Percentiles rank a stretch among this genome's conserved stretches.
These are phyloP conservation scores for Solanum ahanhuiri DNA, from an alignment of 257 asterid genomes.

Conservation along the genomic window DNA sequence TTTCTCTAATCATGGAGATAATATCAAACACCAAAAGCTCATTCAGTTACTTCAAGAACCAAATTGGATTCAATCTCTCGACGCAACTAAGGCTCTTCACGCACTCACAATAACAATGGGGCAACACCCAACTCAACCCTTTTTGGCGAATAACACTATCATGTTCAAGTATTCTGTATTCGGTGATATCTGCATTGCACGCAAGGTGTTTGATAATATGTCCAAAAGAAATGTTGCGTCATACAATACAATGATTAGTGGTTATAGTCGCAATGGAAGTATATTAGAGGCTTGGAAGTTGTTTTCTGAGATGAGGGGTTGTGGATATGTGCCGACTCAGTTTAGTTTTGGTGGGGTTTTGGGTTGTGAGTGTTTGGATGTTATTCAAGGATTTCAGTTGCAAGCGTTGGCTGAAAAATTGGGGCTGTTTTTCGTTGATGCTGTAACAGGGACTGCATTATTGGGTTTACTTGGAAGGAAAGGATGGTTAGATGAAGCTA, in stretches of 20 bases:
- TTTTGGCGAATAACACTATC: slow-evolving; percentile 46
- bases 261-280: slow-evolving; percentile 31
- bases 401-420: slow-evolving; percentile 50
- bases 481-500: slow-evolving; percentile 47
- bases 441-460: slow-evolving; percentile 66
- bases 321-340: slow-evolving; percentile 42
- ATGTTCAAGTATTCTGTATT: slow-evolving; percentile 18
- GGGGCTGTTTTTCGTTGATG: slow-evolving; percentile 33
- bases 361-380: slow-evolving; percentile 33
- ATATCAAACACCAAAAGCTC: slow-evolving; percentile 20
- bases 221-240: slow-evolving; percentile 45
- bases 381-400: slow-evolving; percentile 43
- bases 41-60: slow-evolving; percentile 38
- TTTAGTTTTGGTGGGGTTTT: slow-evolving; percentile 53
- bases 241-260: slow-evolving; percentile 56
- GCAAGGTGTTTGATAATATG: slow-evolving; percentile 61
- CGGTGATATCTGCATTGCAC: slow-evolving; percentile 31
- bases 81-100: slow-evolving; percentile 39
- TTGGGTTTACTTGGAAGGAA: slow-evolving; percentile 51
- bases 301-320: slow-evolving; percentile 40
- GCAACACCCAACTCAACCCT: slow-evolving; percentile 28
- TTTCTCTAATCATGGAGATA: slow-evolving; percentile 8
- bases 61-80: slow-evolving; percentile 22
- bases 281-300: slow-evolving; percentile 32
- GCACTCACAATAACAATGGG: slow-evolving; percentile 50